Evolutionary conservation across 1,284 basidiomycete genomes (phyloP).

Genomic region (Ustilago bromivora): DNA sequence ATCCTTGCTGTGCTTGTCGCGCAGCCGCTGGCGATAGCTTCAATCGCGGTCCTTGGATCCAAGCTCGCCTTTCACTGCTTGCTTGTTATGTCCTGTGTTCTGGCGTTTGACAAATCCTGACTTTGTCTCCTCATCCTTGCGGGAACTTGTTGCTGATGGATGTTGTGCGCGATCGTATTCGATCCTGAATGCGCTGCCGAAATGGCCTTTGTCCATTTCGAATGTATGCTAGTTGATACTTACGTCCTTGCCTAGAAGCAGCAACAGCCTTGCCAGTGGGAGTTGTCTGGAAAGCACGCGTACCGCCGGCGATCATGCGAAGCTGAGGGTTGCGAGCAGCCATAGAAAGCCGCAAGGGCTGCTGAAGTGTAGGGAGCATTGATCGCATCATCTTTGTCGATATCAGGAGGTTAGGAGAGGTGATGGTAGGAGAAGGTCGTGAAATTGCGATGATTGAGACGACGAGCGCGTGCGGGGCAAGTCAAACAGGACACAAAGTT

Average conservation of each 20-base stretch:
- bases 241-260: slow-evolving; percentile 50
- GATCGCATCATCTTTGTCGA: slow-evolving; percentile 32
- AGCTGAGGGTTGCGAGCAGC: slow-evolving; percentile 56
- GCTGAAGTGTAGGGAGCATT: slow-evolving; percentile 45
- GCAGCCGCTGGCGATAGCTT: no score
- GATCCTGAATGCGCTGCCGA: background rate
- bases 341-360: slow-evolving; percentile 56
- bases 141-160: background rate
- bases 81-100: no score
- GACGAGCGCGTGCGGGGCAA: slow-evolving; percentile 15
- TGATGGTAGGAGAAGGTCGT: background rate
- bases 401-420: background rate
- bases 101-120: background rate
- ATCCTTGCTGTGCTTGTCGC: no score
- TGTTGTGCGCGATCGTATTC: background rate
- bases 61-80: no score
- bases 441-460: background rate
- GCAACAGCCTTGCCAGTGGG: slow-evolving; percentile 30
- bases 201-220: background rate
- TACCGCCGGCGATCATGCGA: slow-evolving; percentile 55
- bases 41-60: no score
- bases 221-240: slow-evolving; percentile 20
- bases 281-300: slow-evolving; percentile 54
- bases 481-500: background rate
- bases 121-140: background rate